Conservation (phyloP, 2,329 filamentous ascomycete genomes). For the Ophiocordyceps camponoti-leonardi region DNA sequence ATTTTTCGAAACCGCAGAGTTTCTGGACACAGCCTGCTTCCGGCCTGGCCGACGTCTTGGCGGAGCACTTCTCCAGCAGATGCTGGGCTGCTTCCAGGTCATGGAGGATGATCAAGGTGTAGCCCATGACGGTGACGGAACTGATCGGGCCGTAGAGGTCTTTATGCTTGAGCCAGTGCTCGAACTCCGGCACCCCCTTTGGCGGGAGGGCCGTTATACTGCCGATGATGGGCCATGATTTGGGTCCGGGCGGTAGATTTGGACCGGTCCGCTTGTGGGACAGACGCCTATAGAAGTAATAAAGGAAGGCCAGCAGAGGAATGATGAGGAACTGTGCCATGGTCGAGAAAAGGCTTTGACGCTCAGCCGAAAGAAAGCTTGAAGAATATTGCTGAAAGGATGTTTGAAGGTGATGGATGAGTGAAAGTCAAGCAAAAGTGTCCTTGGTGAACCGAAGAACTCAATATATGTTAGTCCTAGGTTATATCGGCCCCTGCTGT, state of each 20-base stretch:
- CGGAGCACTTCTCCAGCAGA: constrained; percentile 12
- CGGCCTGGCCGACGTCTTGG: neutral
- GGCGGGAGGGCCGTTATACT: constrained; percentile 3
- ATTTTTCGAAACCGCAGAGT: neutral
- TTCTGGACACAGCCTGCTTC: neutral
- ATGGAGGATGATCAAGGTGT: constrained; percentile 24
- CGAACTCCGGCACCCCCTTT: neutral
- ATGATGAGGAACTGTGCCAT: neutral
- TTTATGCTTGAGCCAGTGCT: constrained; percentile 4
- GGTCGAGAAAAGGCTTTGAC: too few relatives aligned
- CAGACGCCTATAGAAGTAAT: neutral
- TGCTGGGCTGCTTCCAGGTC: constrained; percentile 16
- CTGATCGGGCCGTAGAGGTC: constrained; percentile 23
- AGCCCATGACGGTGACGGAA: constrained; percentile 20
- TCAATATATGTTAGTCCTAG: too few relatives aligned
- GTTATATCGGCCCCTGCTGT: too few relatives aligned
- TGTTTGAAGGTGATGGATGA: too few relatives aligned
- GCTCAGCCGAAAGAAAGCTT: too few relatives aligned
- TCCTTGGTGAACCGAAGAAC: too few relatives aligned
- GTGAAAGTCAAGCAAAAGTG: too few relatives aligned
- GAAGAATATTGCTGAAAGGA: too few relatives aligned
- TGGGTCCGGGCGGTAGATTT: constrained; percentile 3
- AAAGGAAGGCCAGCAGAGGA: neutral
- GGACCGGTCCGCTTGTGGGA: neutral
- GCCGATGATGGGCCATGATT: constrained; percentile 2